Evolutionary conservation across 2,329 filamentous ascomycete species (phyloP).

Genomic region (Aspergillus transmontanensis): DNA sequence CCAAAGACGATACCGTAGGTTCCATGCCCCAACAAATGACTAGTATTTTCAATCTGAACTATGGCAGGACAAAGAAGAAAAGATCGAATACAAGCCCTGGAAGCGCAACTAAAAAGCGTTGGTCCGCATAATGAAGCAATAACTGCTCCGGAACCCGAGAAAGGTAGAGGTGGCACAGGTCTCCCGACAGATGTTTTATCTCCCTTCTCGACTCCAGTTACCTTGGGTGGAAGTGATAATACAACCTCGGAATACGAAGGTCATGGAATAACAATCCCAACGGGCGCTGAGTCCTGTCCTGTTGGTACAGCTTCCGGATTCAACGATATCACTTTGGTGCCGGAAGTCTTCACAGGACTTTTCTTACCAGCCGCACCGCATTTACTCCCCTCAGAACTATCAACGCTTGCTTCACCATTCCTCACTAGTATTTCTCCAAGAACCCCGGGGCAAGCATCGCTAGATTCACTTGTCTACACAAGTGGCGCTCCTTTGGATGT

Average conservation of each 20-base stretch:
- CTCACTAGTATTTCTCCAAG: not conserved
- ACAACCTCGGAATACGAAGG: not conserved
- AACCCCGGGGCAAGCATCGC: not conserved
- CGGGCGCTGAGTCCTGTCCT: not conserved
- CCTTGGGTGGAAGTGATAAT: not conserved
- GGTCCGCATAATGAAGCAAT: not conserved
- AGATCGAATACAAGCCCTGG: slow-evolving; percentile 19
- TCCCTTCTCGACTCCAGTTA: not conserved
- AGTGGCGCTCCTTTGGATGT: not conserved
- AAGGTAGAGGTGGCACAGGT: not conserved
- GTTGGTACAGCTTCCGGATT: not conserved
- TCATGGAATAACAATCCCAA: not conserved
- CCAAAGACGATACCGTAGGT: slow-evolving; percentile 53
- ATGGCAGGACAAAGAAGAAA: slow-evolving; percentile 19
- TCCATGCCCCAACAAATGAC: not conserved
- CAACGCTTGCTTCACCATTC: not conserved
- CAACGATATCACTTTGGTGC: not conserved
- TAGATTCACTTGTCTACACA: not conserved
- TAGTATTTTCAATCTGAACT: not conserved
- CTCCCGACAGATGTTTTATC: not conserved
- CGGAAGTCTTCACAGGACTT: not conserved
- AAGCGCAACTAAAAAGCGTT: slow-evolving; percentile 11
- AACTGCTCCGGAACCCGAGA: not conserved
- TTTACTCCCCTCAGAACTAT: not conserved
- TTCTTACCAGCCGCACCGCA: not conserved